Base-by-base conservation (phyloP, 805 yeast species). In the Teunomyces pallodes region DNA sequence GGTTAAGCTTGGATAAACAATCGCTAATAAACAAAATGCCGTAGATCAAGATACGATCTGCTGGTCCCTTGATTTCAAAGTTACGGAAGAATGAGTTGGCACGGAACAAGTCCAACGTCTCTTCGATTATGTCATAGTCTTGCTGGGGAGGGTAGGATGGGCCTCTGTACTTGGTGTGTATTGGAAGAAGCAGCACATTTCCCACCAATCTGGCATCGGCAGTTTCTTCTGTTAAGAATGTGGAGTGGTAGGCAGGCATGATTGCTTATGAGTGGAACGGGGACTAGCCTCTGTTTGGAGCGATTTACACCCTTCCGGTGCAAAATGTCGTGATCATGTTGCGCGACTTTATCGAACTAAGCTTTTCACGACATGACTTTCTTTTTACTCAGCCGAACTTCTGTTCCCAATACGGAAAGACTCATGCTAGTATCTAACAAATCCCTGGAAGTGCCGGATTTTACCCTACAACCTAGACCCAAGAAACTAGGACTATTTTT, bases 41-140 rank as follows among this genome's bases (percentile, higher is more conserved):
- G 66, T 94, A 94, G 58, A 95, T 91, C 50, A 94, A 75, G 9
- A 92, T 80, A 56, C 99, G 79, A 66, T 94, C 99, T 3, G 97
- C 86, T 17, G 96, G 87, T 9, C 97, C 96, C 66, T 90, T 90
- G 72, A 94, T 91, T 71, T 94, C 99, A 66, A 94, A 94, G 75
- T 94, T 94, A 65, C 88, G 87, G 80, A 94, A 94, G 70, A 94
- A 92, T 9, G 97, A 87, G 68, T 94, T 94, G 58, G 97, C 97
- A 56, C 99, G 79, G 70, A 94, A 94, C 47, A 94, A 76, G 67
- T 94, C 98, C 46, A 94, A 71, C 26, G 84, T 79, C 66, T 94
- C 99, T 66, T 94, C 99, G 48, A 88, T 79, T 48, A 94, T 87
- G 69, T 94, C 99, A 64, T 91, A 92, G 39, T 72, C 77, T 48